Evolutionary conservation across 2,329 filamentous ascomycete species (phyloP).

Genomic region (Dactylonectria estremocensis): DNA sequence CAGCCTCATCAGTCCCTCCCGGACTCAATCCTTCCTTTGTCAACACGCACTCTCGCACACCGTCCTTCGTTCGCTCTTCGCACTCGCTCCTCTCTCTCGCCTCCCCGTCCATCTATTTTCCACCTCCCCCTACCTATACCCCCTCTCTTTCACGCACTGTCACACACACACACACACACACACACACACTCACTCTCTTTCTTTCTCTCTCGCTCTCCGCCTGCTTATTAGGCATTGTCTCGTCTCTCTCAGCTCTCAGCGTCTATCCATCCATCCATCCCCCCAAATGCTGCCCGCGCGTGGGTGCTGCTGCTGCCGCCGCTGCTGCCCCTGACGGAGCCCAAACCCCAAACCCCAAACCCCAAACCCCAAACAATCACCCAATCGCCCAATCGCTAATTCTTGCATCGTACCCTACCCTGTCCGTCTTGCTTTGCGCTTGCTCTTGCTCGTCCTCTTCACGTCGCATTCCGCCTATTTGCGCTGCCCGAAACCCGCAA

Average conservation of each 20-base stretch:
- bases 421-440: conserved; percentile 23
- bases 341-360: conserved; percentile 41
- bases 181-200: too few relatives aligned
- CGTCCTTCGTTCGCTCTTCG: conserved; percentile 2
- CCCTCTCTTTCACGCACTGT: too few relatives aligned
- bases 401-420: conserved; percentile 13
- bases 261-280: neutral
- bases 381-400: conserved; percentile 14
- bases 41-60: conserved; percentile 25
- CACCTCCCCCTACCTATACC: neutral
- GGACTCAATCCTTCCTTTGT: conserved; percentile 29
- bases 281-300: conserved; percentile 27
- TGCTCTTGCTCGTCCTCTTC: conserved; percentile 16
- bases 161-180: too few relatives aligned
- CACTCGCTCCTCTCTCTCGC: neutral
- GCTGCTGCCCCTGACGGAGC: conserved; percentile 34
- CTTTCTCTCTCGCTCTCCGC: neutral
- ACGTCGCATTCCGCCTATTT: conserved; percentile 16
- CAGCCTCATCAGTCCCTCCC: conserved; percentile 28
- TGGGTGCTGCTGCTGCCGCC: conserved; percentile 23
- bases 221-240: too few relatives aligned
- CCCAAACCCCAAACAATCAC: conserved; percentile 33
- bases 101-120: neutral
- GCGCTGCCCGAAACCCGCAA: conserved; percentile 29
- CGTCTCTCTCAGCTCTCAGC: conserved; percentile 12